These are phyloP conservation scores for Bacidia gigantensis DNA, from an alignment of 495 filamentous ascomycete species.

Conservation along the genomic window DNA sequence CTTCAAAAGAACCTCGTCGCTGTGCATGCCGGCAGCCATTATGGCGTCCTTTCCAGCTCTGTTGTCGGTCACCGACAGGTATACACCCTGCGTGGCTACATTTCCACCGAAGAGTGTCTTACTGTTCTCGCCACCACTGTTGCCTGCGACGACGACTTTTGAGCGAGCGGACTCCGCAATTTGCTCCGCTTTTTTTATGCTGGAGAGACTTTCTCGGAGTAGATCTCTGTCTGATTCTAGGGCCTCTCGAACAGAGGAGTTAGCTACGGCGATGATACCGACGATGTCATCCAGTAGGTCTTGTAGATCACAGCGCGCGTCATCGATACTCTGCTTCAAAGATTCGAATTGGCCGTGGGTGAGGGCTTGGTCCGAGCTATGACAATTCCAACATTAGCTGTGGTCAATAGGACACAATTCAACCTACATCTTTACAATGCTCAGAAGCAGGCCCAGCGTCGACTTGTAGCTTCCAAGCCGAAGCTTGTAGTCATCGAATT, in stretches of 20 bases:
- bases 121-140: background rate
- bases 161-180: background rate
- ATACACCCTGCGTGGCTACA: background rate
- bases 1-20: background rate
- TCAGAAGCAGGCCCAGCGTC: slow-evolving; percentile 29
- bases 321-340: no score
- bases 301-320: no score
- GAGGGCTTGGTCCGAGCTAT: no score
- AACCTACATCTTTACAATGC: slow-evolving; percentile 27
- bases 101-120: background rate
- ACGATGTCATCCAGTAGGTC: no score
- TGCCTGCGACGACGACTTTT: background rate
- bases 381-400: no score
- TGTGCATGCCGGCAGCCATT: background rate
- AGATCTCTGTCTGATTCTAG: no score
- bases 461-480: slow-evolving; percentile 28
- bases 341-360: no score
- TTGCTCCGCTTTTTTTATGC: background rate
- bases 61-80: background rate
- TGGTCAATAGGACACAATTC: background rate
- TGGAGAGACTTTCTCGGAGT: background rate
- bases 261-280: no score
- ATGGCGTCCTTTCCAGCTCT: background rate
- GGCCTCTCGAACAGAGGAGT: no score
- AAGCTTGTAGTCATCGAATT: slow-evolving; percentile 23